Evolutionary conservation across 2,329 filamentous ascomycete genomes (phyloP), one percentile per base, ranked within the genome.

Genomic region (Torrubiellomyces zombiae): DNA sequence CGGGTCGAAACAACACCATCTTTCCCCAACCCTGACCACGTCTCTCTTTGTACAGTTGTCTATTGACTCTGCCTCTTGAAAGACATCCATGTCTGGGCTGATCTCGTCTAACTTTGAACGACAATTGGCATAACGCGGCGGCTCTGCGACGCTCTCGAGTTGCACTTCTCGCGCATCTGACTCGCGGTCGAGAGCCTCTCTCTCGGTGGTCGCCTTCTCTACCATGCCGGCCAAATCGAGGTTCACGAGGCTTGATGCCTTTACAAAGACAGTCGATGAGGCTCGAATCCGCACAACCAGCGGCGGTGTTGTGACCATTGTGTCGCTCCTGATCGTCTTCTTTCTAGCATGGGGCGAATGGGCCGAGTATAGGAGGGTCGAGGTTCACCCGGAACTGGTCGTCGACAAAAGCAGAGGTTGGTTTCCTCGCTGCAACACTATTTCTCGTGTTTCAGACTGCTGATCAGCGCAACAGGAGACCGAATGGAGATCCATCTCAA

Each of bases 401-500:
- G 89, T 98, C 12, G 91, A 98, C 49, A 94, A 95, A 56, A 83
- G 83, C 38, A 68, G 89, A 78, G 83, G 81, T 22, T 13, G n/a
- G n/a, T 8, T 19, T 8, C 18, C 18, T 19, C n/a, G 18, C 18
- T 8, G 8, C 18, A 8, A n/a, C 15, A 9, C 17, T 6, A 11
- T 7, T 7, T 21, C 14, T 13, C n/a, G n/a, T n/a, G 6, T 18
- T 24, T 17, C 15, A 14, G 21, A 33, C 46, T 41, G 42, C 45
- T 34, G 22, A 27, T 13, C 13, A 18, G 13, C 6, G 20, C 22
- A 24, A 28, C 38, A 82, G 79, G 82, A 50, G 85, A 98, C 63
- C 82, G 86, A 53, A 95, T 98, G 86, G 89, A 95, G 51, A 98
- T 98, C 37, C 83, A 93, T 50, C 68, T 98, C 53, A 98, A 98